Base-by-base conservation (phyloP, 108 stramenopile species). In the Epipyxis sp. region DNA sequence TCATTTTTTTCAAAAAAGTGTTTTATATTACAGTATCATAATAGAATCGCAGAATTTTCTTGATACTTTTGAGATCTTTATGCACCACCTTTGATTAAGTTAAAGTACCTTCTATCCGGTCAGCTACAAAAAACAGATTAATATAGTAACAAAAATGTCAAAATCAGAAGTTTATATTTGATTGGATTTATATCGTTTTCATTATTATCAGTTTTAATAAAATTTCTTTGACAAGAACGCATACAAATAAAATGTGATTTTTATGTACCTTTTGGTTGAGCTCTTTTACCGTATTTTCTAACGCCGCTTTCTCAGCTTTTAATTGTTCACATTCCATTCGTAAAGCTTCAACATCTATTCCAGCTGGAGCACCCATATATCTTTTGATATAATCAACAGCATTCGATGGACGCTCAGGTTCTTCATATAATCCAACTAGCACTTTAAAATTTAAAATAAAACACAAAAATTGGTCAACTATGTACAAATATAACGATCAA, bases 361-460 rank as follows among this genome's bases (percentile, higher is more conserved):
- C 89, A 27, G 90, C 78, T 0, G 88, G 76, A 27, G 92, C 87
- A 25, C 89, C 89, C 89, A 90, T 87, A 84, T 89, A 90, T 76
- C 89, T 81, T 78, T 89, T 88, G 69, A 96, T 87, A 77, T 96
- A 96, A 43, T 93, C 95, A 16, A 96, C 88, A 2, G 95, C 93
- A 83, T 93, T 91, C 40, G 83, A 78, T 0, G 95, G 95, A 25
- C 95, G 85, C 67, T 96, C 93, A 6, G 93, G 93, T 82, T 96
- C 95, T 82, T 94, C 95, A 82, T 96, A 96, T 50, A 95, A 82
- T 10, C 93, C 92, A 40, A 96, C 93, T 59, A 96, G 82, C 0
- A 93, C 95, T 78, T 59, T 42, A 44, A 35, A 1, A 27, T 6
- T 29, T 30, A 58, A 0, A 42, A 41, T 13, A 50, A 50, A 50